Evolutionary conservation across 2,329 filamentous ascomycete species (phyloP), one percentile per base, ranked within the genome.

Genomic region (Penicillium sp.): DNA sequence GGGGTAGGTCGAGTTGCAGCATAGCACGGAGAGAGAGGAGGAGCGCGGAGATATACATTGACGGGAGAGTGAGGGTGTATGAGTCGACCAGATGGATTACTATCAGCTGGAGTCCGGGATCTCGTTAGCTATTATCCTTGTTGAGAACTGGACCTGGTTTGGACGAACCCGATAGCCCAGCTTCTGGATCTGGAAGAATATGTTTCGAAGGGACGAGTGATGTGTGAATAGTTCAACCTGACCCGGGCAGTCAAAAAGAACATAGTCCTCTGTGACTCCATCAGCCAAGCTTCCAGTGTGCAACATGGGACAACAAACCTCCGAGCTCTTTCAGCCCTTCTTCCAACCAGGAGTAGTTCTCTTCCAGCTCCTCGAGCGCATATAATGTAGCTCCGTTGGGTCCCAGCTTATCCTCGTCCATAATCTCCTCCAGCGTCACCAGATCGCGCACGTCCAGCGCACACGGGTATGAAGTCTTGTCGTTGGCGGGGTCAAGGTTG

Each of bases 151-250:
- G 19, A 18, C 29, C 29, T 33, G 33, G n/a, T n/a, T n/a, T 29
- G 36, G 31, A 53, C 86, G 51, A 73, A 96, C 91, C 76, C 93
- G 82, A 65, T 94, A 97, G 45, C 87, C 89, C 54, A 91, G 67
- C 72, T 94, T 96, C 69, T 95, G 86, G 43, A 98, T 76, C 64
- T 80, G 83, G 60, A 89, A 86, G 67, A 98, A 90, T 48, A 98
- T 90, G 59, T 94, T 94, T 42, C 93, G 81, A 53, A 98, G 71
- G 10, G 89, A 94, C 41, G 83, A 83, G 69, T 98, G 93, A 62
- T 97, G 93, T 31, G 91, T 97, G 60, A 96, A 97, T 4, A 98
- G 78, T 69, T 98, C 93, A 33, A 97, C 91, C 65, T 98, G 93
- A 1, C 93, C 93, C 0, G 93, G 93, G 53, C 93, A 97, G 70